Percentiles rank a stretch among this genome's conserved stretches.
Conservation (phyloP, 31 red algal genomes). For the Odonthalia washingtoniensis region DNA sequence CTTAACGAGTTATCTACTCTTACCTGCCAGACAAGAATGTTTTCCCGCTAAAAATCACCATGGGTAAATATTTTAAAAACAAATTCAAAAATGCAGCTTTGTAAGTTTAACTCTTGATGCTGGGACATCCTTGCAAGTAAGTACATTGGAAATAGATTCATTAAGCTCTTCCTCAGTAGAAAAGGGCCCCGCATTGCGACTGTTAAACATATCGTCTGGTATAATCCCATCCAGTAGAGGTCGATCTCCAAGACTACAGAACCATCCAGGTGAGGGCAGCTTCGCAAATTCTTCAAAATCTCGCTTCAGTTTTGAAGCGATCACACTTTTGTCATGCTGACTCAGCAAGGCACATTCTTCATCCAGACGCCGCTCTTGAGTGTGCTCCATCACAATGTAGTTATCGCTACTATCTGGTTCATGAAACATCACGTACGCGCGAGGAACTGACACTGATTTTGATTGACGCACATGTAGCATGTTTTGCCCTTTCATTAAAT, state of each 20-base stretch:
- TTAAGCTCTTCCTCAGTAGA: neutral
- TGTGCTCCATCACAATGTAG: conserved; percentile 26
- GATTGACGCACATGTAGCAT: neutral
- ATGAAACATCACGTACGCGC: conserved; percentile 14
- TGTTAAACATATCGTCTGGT: neutral
- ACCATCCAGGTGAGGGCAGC: conserved; percentile 13
- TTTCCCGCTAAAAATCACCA: neutral
- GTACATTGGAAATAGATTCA: neutral
- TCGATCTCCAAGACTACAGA: conserved; percentile 24
- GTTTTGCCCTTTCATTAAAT: conserved; percentile 25
- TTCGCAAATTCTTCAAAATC: conserved; percentile 18
- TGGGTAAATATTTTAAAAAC: neutral
- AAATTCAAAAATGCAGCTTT: neutral
- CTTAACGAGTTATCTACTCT: too few relatives aligned
- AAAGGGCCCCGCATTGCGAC: neutral
- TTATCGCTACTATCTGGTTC: conserved; percentile 18
- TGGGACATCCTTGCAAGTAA: neutral
- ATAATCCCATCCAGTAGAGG: conserved; percentile 19
- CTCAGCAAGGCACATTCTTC: neutral
- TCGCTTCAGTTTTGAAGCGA: conserved; percentile 13
- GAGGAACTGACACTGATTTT: neutral
- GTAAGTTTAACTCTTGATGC: neutral
- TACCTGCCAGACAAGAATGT: too few relatives aligned
- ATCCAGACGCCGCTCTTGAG: neutral
- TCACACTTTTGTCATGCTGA: neutral